Conservation (phyloP, 768 basidiomycete species). For the Coprinopsis marcescibilis region DNA sequence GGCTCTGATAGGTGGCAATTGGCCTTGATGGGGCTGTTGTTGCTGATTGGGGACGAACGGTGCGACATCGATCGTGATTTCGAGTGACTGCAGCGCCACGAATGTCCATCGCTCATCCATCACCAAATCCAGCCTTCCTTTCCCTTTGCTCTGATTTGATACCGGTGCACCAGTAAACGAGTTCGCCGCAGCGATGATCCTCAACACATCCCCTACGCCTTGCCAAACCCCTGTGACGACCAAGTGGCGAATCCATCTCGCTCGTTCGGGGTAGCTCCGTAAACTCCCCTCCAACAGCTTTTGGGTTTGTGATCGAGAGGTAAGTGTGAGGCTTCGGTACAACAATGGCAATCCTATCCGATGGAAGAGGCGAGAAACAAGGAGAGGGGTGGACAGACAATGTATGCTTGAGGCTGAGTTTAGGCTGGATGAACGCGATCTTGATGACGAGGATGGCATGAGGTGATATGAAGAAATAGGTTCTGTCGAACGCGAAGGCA, state of each 20-base stretch:
- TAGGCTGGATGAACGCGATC: neutral
- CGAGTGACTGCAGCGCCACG: slow-evolving; percentile 22
- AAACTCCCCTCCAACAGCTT: slow-evolving; percentile 36
- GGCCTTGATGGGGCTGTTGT: neutral
- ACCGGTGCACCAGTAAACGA: neutral
- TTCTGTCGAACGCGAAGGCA: neutral
- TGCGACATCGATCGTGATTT: slow-evolving; percentile 32
- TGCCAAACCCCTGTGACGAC: slow-evolving; percentile 36
- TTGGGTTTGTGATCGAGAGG: slow-evolving; percentile 31
- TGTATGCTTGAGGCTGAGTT: slow-evolving; percentile 22
- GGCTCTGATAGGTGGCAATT: neutral
- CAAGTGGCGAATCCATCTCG: slow-evolving; percentile 34
- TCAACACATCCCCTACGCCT: slow-evolving; percentile 34
- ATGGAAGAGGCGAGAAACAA: slow-evolving; percentile 45
- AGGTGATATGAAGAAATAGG: neutral
- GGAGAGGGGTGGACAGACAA: slow-evolving; percentile 45
- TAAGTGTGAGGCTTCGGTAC: slow-evolving; percentile 47
- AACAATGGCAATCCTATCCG: slow-evolving; percentile 55
- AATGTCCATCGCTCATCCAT: neutral
- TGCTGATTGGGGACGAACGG: slow-evolving; percentile 15
- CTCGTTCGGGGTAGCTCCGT: slow-evolving; percentile 29
- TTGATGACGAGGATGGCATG: neutral
- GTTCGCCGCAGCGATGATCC: slow-evolving; percentile 14
- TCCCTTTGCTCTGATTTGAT: neutral
- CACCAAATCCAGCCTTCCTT: neutral